Conservation (phyloP, 805 yeast genomes). For the Candida dajiaensis region DNA sequence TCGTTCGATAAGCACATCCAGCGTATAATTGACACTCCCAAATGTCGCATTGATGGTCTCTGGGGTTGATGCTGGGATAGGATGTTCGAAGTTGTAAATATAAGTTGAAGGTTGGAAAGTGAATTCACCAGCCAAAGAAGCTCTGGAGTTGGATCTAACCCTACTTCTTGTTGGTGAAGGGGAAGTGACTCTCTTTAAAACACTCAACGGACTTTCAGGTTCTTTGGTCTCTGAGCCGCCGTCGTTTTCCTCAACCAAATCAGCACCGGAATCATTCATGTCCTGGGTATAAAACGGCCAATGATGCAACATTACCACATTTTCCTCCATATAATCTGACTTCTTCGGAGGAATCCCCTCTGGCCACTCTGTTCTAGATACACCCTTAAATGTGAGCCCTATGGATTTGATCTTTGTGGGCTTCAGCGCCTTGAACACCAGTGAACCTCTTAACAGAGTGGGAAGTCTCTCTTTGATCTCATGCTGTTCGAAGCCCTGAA, state of each 20-base stretch:
- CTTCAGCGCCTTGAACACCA: slow-evolving; percentile 63
- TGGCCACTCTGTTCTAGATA: slow-evolving; percentile 88
- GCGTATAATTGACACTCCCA: slow-evolving; percentile 68
- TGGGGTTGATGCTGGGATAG: slow-evolving; percentile 75
- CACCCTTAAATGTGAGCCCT: slow-evolving; percentile 56
- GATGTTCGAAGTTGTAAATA: slow-evolving; percentile 85
- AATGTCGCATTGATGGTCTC: slow-evolving; percentile 75
- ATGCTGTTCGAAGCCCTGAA: slow-evolving; percentile 71
- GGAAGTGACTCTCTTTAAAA: slow-evolving; percentile 21
- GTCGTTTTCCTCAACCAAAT: slow-evolving; percentile 21
- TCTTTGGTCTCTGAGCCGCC: background rate
- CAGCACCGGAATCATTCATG: slow-evolving; percentile 35
- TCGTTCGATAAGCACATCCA: slow-evolving; percentile 69
- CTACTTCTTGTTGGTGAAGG: slow-evolving; percentile 20
- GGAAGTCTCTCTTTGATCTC: slow-evolving; percentile 70
- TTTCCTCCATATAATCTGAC: slow-evolving; percentile 55
- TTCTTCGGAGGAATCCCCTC: slow-evolving; percentile 95
- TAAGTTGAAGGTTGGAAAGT: slow-evolving; percentile 84
- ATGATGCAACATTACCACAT: slow-evolving; percentile 65
- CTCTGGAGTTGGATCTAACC: slow-evolving; percentile 12
- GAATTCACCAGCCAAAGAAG: slow-evolving; percentile 22
- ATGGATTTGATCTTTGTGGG: slow-evolving; percentile 67
- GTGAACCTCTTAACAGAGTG: slow-evolving; percentile 72
- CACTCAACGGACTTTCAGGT: slow-evolving; percentile 18
- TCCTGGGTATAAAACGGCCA: slow-evolving; percentile 71